Evolutionary conservation across 108 stramenopile species (phyloP), one percentile per base, ranked within the genome.

Genomic region (Nitzschia sp.): DNA sequence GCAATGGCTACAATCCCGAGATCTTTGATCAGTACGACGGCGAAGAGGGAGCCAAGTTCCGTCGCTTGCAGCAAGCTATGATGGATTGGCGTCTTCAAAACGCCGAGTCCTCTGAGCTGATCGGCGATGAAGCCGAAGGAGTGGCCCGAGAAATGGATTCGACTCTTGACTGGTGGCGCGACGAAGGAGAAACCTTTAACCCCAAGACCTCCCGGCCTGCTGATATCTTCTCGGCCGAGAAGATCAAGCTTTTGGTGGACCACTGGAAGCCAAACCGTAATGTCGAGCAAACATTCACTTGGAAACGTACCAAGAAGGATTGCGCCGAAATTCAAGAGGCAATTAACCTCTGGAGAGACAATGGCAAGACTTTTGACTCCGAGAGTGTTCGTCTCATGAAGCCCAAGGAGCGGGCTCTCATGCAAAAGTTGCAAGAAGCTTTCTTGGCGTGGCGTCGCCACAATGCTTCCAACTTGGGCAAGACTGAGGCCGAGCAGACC

Each of bases 361-460:
- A 72, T 44, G 71, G 80, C 1, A 76, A 81, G 29, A 53, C 36
- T 2, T 75, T 75, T 23, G 71, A 69, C 45, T 31, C 58, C 27
- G 68, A 53, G 17, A 35, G 50, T 13, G 27, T 60, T 19, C 23
- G 47, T 28, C n/a, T 81, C 23, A 26, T 81, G 31, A 70, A 76
- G 31, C 48, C 75, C n/a, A 62, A 53, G 45, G 68, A 81, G 19
- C 52, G 59, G 13, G 63, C 71, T 53, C 16, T 58, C 17, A 21
- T 81, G 27, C 26, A 45, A 32, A 72, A 70, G 11, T 48, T 81
- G 5, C 55, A 76, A 28, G 58, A 76, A 27, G 56, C 55, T 15
- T 58, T 81, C 66, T 34, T 76, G 27, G 71, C 64, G 28, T 81
- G 80, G 80, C 70, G 80, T 33, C 69, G 75, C 32, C 41, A 31